Evolutionary conservation across 306 rosid genomes (phyloP).

Genomic region (Castanospermum australe): DNA sequence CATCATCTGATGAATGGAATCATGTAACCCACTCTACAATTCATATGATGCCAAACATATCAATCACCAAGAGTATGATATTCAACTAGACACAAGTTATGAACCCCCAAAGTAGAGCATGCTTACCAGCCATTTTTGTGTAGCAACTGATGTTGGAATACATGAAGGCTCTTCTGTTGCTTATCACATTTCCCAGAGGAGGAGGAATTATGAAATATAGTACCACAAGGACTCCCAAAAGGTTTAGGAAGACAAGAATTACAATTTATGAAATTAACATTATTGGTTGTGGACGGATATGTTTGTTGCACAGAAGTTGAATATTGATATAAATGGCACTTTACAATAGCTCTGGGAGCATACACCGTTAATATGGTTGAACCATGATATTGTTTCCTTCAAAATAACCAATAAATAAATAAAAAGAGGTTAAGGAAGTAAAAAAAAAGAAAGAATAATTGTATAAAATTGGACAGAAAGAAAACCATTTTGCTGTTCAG

Average conservation of each 20-base stretch:
- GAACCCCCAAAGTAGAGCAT: background rate
- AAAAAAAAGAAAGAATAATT: background rate
- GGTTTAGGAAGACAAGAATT: slow-evolving; percentile 36
- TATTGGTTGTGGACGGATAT: slow-evolving; percentile 47
- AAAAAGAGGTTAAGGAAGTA: too few relatives aligned
- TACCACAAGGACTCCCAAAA: slow-evolving; percentile 36
- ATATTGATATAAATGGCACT: slow-evolving; percentile 40
- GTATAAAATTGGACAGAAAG: background rate
- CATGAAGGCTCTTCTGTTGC: slow-evolving; percentile 57
- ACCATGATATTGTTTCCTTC: slow-evolving; percentile 67
- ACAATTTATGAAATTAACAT: slow-evolving; percentile 50
- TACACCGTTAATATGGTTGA: slow-evolving; percentile 70
- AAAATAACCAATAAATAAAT: background rate
- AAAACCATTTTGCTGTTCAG: too few relatives aligned
- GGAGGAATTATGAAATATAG: slow-evolving; percentile 36
- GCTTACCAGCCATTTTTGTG: slow-evolving; percentile 80
- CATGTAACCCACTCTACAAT: slow-evolving; percentile 65
- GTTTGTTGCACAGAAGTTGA: slow-evolving; percentile 42
- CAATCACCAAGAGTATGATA: slow-evolving; percentile 13
- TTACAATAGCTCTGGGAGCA: slow-evolving; percentile 58
- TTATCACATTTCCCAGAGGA: slow-evolving; percentile 51
- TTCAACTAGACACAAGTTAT: background rate
- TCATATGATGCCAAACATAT: slow-evolving; percentile 6
- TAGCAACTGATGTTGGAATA: slow-evolving; percentile 44
- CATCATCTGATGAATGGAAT: slow-evolving; percentile 73